Evolutionary conservation across 73 alveolate species (phyloP).

Genomic region (Symbiodinium natans): DNA sequence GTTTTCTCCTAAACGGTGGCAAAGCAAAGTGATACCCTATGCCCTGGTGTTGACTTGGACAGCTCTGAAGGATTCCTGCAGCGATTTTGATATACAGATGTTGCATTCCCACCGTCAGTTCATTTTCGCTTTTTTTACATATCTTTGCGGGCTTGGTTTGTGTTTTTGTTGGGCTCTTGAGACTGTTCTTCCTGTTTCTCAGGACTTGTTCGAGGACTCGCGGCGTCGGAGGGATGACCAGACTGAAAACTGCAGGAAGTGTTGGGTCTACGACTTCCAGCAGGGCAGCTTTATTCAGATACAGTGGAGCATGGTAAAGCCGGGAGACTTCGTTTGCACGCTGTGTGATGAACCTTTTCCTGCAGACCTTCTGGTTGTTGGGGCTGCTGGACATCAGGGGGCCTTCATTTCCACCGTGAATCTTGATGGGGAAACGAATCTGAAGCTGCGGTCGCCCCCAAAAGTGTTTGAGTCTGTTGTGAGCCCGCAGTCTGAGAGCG

Average conservation of each 20-base stretch:
- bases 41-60: slow-evolving; percentile 33
- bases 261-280: slow-evolving; percentile 5
- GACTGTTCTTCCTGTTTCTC: background rate
- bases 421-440: slow-evolving; percentile 53
- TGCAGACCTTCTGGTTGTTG: slow-evolving; percentile 27
- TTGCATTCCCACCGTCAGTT: background rate
- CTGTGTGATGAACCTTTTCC: slow-evolving; percentile 53
- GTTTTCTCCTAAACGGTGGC: slow-evolving; percentile 48
- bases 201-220: slow-evolving; percentile 31
- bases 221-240: slow-evolving; percentile 27
- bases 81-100: background rate
- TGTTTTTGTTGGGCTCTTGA: background rate
- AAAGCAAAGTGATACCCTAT: slow-evolving; percentile 61
- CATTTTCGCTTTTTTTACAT: background rate
- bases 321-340: slow-evolving; percentile 41
- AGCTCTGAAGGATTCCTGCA: slow-evolving; percentile 13
- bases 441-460: slow-evolving; percentile 37
- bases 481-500: background rate
- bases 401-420: slow-evolving; percentile 50
- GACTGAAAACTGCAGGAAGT: background rate
- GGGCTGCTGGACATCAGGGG: background rate
- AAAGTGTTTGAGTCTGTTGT: background rate
- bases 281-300: background rate
- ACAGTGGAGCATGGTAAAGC: slow-evolving; percentile 7
- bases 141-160: background rate